Conservation (phyloP, 2,329 filamentous ascomycete genomes). For the Verticillium longisporum region DNA sequence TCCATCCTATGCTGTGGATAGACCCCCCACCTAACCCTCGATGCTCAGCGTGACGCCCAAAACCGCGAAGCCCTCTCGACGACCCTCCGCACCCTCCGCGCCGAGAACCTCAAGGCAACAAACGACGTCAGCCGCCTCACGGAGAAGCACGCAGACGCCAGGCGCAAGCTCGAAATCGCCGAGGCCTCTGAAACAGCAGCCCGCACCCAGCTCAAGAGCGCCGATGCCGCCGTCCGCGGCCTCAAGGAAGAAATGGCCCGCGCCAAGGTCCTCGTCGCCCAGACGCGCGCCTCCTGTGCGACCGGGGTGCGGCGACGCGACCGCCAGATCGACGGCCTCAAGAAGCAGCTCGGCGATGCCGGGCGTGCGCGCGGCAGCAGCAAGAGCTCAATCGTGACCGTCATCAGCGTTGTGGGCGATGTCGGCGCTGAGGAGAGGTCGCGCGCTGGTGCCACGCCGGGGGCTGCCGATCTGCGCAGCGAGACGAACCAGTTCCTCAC, state of each 20-base stretch:
- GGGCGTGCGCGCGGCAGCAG: constrained; percentile 53
- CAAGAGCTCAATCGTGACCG: constrained; percentile 46
- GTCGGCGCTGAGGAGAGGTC: constrained; percentile 39
- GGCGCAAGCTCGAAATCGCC: constrained; percentile 47
- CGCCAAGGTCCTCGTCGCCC: constrained; percentile 71
- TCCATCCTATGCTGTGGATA: background rate
- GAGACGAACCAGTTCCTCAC: constrained; percentile 92
- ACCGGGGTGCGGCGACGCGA: constrained; percentile 90
- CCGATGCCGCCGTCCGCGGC: constrained; percentile 67
- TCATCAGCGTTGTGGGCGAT: constrained; percentile 51
- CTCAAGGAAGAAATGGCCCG: constrained; percentile 78
- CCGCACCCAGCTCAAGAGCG: constrained; percentile 62
- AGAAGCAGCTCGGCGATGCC: constrained; percentile 74
- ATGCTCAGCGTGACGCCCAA: constrained; percentile 71
- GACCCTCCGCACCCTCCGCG: constrained; percentile 68
- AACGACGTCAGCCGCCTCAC: constrained; percentile 56
- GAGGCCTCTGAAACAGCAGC: constrained; percentile 67
- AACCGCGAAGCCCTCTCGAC: constrained; percentile 77
- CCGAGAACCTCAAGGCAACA: constrained; percentile 67
- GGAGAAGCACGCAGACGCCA: constrained; percentile 46
- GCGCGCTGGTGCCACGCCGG: constrained; percentile 22
- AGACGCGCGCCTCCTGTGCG: constrained; percentile 79
- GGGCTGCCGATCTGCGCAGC: constrained; percentile 61
- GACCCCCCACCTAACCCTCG: background rate
- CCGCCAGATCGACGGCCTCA: constrained; percentile 79